A percentile compares a stretch with the other conserved stretches of the same genome.
Conservation (phyloP, 2,329 filamentous ascomycete species). For the Epichloe gansuensis region DNA sequence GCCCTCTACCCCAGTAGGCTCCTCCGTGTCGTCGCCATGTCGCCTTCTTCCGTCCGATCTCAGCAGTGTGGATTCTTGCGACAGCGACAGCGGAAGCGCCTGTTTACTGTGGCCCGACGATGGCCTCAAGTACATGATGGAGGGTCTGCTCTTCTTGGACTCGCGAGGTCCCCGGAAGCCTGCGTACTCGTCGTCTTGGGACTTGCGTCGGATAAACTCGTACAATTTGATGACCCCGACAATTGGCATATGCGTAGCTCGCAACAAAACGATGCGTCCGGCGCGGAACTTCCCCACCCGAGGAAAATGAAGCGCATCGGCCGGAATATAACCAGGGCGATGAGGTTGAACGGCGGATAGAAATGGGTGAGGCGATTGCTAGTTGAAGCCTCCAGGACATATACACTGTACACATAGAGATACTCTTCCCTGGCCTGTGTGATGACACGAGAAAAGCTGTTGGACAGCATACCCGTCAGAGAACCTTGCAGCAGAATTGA, state of each 20-base stretch:
- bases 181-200: constrained; percentile 30
- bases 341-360: constrained; percentile 61
- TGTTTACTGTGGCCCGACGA: constrained; percentile 8
- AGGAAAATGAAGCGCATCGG: constrained; percentile 58
- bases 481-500: constrained; percentile 71
- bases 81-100: constrained; percentile 2
- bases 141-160: constrained; percentile 12
- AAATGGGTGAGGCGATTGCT: constrained; percentile 59
- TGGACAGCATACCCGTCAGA: constrained; percentile 65
- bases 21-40: constrained; percentile 24
- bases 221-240: constrained; percentile 59
- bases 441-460: constrained; percentile 57
- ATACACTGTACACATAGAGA: constrained; percentile 60
- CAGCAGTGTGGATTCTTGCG: constrained; percentile 10
- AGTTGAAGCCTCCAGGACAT: constrained; percentile 54
- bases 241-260: constrained; percentile 53
- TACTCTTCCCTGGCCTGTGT: constrained; percentile 61
- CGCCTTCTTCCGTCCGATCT: constrained; percentile 9
- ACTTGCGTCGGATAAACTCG: constrained; percentile 37
- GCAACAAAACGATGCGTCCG: constrained; percentile 49
- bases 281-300: constrained; percentile 51
- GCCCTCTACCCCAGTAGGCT: constrained; percentile 32
- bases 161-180: constrained; percentile 36
- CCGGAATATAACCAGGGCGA: constrained; percentile 59
- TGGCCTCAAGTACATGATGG: constrained; percentile 9